Percentiles rank a stretch among this genome's conserved stretches.
phyloP scores from a whole-genome alignment of 345 rosid genomes.

The Gossypium arboreum region DNA sequence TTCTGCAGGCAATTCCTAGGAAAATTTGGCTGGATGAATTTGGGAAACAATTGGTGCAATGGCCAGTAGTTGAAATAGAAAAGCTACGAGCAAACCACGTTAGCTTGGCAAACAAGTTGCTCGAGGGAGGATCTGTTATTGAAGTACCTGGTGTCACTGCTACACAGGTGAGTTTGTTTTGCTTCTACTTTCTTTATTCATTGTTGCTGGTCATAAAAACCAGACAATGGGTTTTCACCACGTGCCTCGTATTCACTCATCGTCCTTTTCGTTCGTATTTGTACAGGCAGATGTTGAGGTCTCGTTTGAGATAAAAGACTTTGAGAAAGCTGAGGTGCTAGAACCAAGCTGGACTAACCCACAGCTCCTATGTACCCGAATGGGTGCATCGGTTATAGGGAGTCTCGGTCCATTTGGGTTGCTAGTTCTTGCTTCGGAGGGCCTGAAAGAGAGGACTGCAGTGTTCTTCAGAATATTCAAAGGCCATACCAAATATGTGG shows the following conservation, averaged over 20 bases:
- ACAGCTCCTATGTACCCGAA: conserved; percentile 40
- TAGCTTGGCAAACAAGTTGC: conserved; percentile 19
- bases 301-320: conserved; percentile 34
- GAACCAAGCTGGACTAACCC: conserved; percentile 59
- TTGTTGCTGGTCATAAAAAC: background rate
- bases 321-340: conserved; percentile 47
- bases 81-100: conserved; percentile 29
- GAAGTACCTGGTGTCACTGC: conserved; percentile 51
- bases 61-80: conserved; percentile 62
- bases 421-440: conserved; percentile 45
- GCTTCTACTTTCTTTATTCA: background rate
- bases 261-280: background rate
- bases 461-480: conserved; percentile 61
- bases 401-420: conserved; percentile 72
- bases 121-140: conserved; percentile 31
- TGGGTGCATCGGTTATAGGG: conserved; percentile 35
- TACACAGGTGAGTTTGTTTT: conserved; percentile 33
- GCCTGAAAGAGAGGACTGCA: conserved; percentile 50
- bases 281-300: conserved; percentile 65
- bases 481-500: conserved; percentile 31
- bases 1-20: conserved; percentile 56
- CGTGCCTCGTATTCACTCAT: background rate
- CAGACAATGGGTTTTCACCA: background rate
- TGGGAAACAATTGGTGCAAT: conserved; percentile 55
- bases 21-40: conserved; percentile 40